phyloP scores from a whole-genome alignment of 1,284 basidiomycete species.

The Tremellales sp. region DNA sequence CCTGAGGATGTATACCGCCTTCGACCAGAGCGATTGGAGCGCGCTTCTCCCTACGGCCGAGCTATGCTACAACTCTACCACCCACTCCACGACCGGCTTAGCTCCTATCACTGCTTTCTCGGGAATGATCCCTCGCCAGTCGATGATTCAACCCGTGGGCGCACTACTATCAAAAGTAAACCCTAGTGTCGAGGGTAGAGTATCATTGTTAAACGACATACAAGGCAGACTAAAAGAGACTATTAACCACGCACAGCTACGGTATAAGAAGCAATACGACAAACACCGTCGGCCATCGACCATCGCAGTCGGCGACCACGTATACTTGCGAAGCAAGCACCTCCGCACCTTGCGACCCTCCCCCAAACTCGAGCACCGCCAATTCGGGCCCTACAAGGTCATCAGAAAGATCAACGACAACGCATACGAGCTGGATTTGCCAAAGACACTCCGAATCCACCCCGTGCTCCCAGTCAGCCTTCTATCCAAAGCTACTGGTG shows the following conservation, averaged over 20 bases:
- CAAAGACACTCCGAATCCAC: background rate
- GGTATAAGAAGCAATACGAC: too few species aligned
- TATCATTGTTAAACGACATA: too few species aligned
- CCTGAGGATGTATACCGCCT: slow-evolving; percentile 29
- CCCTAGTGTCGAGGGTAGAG: too few species aligned
- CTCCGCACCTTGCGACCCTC: too few species aligned
- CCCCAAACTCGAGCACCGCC: background rate
- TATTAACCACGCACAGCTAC: too few species aligned
- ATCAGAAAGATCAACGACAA: slow-evolving; percentile 6
- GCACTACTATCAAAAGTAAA: too few species aligned
- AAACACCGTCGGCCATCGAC: too few species aligned
- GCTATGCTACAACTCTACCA: slow-evolving; percentile 52
- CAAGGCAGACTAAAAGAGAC: too few species aligned
- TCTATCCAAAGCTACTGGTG: too few species aligned
- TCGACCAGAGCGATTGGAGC: slow-evolving; percentile 52
- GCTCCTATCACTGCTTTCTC: too few species aligned
- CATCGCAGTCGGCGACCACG: too few species aligned
- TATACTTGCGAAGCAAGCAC: too few species aligned
- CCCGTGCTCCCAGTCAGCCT: slow-evolving; percentile 6
- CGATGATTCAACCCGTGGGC: slow-evolving; percentile 38
- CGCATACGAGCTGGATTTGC: background rate
- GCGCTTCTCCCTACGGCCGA: slow-evolving; percentile 51
- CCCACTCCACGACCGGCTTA: slow-evolving; percentile 26
- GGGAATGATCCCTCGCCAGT: slow-evolving; percentile 44
- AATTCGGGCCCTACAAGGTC: background rate